Percentiles rank a stretch among this genome's conserved stretches.
Conservation (phyloP, 2,329 filamentous ascomycete genomes). For the Ceratocystis albifundus region DNA sequence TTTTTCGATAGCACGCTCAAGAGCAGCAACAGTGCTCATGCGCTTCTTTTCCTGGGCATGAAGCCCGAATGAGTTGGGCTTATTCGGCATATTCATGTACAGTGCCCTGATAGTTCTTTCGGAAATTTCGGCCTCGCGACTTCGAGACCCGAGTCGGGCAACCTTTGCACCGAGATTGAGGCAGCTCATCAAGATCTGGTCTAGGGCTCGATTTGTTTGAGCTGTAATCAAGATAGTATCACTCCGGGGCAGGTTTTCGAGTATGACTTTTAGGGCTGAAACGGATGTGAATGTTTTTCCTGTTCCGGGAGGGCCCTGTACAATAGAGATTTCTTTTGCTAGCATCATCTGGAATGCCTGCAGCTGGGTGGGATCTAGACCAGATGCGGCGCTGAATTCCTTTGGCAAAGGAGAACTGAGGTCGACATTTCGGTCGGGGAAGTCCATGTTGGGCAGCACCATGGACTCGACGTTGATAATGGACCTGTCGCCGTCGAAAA, state of each 20-base stretch:
- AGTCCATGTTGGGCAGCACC: conserved; percentile 3
- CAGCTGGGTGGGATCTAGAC: conserved; percentile 55
- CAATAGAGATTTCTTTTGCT: conserved; percentile 57
- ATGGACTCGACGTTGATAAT: conserved; percentile 10
- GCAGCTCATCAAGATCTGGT: conserved; percentile 62
- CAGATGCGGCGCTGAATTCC: conserved; percentile 25
- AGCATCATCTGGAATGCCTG: conserved; percentile 57
- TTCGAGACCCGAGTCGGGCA: conserved; percentile 40
- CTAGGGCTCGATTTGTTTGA: conserved; percentile 83
- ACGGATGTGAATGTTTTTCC: conserved; percentile 76
- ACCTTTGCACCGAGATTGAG: conserved; percentile 44
- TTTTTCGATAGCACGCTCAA: not conserved
- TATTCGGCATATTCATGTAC: not conserved
- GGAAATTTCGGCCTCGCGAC: conserved; percentile 20
- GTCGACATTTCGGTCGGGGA: not conserved
- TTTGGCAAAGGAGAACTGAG: conserved; percentile 8
- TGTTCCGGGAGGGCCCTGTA: conserved; percentile 70
- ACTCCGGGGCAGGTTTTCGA: conserved; percentile 44
- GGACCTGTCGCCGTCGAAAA: conserved; percentile 27
- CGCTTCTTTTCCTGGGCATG: conserved; percentile 18
- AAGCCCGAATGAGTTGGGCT: not conserved
- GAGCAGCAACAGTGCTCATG: conserved; percentile 36
- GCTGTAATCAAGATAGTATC: conserved; percentile 68
- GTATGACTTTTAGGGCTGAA: conserved; percentile 53
- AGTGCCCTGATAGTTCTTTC: conserved; percentile 10